A percentile compares a stretch with the other conserved stretches of the same genome.
phyloP scores from a whole-genome alignment of 305 asterid genomes.

The Stenogyne calaminthoides region DNA sequence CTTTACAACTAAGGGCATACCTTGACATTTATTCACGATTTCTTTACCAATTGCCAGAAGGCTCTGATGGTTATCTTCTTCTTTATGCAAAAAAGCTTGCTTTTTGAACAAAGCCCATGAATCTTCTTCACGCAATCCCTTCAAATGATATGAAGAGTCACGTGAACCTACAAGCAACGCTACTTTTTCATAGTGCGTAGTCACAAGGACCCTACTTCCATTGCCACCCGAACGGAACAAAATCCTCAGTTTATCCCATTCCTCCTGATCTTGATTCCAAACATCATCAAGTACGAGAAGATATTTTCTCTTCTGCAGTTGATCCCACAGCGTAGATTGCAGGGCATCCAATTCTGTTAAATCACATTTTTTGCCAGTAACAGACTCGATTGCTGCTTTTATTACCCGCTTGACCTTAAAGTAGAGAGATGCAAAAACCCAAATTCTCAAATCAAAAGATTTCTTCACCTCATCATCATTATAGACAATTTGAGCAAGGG shows the following conservation, averaged over 20 bases:
- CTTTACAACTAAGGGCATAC: slow-evolving; percentile 44
- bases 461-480: slow-evolving; percentile 35
- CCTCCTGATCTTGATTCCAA: slow-evolving; percentile 38
- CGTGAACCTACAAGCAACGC: slow-evolving; percentile 30
- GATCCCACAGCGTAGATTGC: slow-evolving; percentile 27
- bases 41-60: slow-evolving; percentile 37
- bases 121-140: slow-evolving; percentile 33
- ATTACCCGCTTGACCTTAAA: slow-evolving; percentile 30
- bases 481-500: slow-evolving; percentile 38
- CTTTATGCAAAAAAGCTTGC: slow-evolving; percentile 30
- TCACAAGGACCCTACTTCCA: slow-evolving; percentile 38
- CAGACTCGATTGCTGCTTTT: slow-evolving; percentile 31
- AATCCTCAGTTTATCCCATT: slow-evolving; percentile 36
- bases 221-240: slow-evolving; percentile 30
- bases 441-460: slow-evolving; percentile 33
- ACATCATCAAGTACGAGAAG: slow-evolving; percentile 47
- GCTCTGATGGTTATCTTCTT: slow-evolving; percentile 12
- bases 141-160: slow-evolving; percentile 22
- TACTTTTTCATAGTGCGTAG: slow-evolving; percentile 33
- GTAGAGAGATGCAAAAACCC: slow-evolving; percentile 34
- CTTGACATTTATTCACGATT: slow-evolving; percentile 41
- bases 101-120: slow-evolving; percentile 36
- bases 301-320: slow-evolving; percentile 19
- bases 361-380: slow-evolving; percentile 28
- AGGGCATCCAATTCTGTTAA: slow-evolving; percentile 28